A percentile compares a stretch with the other conserved stretches of the same genome.
Evolutionary conservation across 106 monocot genomes (phyloP).

Genomic region (Dioscorea dumetorum): DNA sequence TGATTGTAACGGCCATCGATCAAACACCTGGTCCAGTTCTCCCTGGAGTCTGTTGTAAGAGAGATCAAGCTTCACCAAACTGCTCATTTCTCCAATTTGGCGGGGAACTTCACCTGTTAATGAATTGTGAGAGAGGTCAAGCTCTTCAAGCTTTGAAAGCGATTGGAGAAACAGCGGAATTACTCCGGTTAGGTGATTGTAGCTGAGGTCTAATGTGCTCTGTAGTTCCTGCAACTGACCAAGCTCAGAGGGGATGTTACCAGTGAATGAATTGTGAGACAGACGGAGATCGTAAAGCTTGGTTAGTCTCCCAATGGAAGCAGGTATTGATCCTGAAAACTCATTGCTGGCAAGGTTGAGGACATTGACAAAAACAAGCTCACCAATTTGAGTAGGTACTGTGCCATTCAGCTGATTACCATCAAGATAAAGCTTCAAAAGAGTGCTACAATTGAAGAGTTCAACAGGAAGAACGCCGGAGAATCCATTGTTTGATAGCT

Average conservation of each 20-base stretch:
- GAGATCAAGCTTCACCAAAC: slow-evolving; percentile 67
- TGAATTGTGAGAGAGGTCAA: slow-evolving; percentile 75
- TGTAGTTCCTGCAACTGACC: slow-evolving; percentile 63
- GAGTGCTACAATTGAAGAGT: slow-evolving; percentile 65
- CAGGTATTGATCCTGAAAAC: slow-evolving; percentile 65
- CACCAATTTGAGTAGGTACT: slow-evolving; percentile 39
- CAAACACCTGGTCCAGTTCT: slow-evolving; percentile 30
- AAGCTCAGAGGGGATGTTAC: slow-evolving; percentile 48
- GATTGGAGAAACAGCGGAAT: slow-evolving; percentile 54
- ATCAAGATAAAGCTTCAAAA: slow-evolving; percentile 61
- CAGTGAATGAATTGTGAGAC: slow-evolving; percentile 48
- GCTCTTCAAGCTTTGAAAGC: slow-evolving; percentile 71
- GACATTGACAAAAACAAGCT: slow-evolving; percentile 48
- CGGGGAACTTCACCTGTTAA: slow-evolving; percentile 49
- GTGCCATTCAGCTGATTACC: slow-evolving; percentile 50
- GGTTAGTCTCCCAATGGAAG: slow-evolving; percentile 46
- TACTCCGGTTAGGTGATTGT: slow-evolving; percentile 54
- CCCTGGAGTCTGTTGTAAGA: slow-evolving; percentile 67
- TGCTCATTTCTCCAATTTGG: slow-evolving; percentile 59
- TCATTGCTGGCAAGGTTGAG: slow-evolving; percentile 55
- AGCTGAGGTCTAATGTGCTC: slow-evolving; percentile 62
- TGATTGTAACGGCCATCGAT: slow-evolving; percentile 49
- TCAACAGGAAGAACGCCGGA: slow-evolving; percentile 40
- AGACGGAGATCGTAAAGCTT: slow-evolving; percentile 73
- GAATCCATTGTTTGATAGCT: slow-evolving; percentile 60